These are phyloP conservation scores for Psilocybe subaeruginosa DNA, from an alignment of 768 basidiomycete species.

Conservation along the genomic window DNA sequence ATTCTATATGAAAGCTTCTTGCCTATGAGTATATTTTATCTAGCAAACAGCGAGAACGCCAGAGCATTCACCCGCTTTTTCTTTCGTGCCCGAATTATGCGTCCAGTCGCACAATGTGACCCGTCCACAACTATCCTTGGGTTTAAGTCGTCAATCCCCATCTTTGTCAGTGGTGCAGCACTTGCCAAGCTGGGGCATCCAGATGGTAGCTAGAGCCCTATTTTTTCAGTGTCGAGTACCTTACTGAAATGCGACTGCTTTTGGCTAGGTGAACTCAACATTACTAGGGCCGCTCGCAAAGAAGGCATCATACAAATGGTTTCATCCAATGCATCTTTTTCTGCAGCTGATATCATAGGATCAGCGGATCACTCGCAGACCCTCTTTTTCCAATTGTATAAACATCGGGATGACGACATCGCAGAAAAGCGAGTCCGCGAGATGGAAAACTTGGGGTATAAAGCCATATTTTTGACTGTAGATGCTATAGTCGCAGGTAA, in stretches of 20 bases:
- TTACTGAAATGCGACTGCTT: not conserved
- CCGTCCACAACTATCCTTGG: constrained; percentile 78
- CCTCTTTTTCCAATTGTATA: constrained; percentile 87
- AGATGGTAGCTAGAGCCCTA: constrained; percentile 41
- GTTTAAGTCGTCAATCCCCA: constrained; percentile 69
- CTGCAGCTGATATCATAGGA: constrained; percentile 62
- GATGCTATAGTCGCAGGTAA: constrained; percentile 87
- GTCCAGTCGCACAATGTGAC: constrained; percentile 61
- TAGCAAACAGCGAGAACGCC: constrained; percentile 71
- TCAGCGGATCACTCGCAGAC: constrained; percentile 58
- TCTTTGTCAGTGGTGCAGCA: constrained; percentile 85
- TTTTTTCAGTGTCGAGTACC: not conserved
- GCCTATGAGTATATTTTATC: not conserved
- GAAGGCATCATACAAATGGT: constrained; percentile 85
- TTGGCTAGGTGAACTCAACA: constrained; percentile 75
- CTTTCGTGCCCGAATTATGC: constrained; percentile 85
- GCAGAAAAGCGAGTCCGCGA: constrained; percentile 75
- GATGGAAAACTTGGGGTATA: constrained; percentile 76
- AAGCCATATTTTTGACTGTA: constrained; percentile 90
- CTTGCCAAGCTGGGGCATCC: constrained; percentile 89
- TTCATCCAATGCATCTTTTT: constrained; percentile 76
- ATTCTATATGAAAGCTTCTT: not conserved
- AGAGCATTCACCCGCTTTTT: constrained; percentile 85
- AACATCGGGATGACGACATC: constrained; percentile 66
- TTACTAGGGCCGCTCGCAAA: constrained; percentile 68